A percentile compares a stretch with the other conserved stretches of the same genome.
phyloP scores from a whole-genome alignment of 768 basidiomycete species.

The Suillus bovinus region DNA sequence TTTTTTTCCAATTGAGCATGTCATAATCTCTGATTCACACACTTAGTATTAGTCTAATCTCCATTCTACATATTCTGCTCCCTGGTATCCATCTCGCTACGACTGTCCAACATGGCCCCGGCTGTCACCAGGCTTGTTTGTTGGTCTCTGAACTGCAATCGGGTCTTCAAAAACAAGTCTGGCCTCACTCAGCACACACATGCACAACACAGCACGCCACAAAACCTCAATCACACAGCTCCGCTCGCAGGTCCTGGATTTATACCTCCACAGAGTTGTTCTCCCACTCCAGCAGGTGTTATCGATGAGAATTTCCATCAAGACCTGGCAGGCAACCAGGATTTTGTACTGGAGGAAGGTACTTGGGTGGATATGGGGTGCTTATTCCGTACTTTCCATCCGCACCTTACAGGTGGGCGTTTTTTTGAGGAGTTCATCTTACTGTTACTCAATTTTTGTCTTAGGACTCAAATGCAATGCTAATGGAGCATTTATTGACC shows the following conservation, averaged over 20 bases:
- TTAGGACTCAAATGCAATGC: background rate
- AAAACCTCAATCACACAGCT: background rate
- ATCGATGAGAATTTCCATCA: background rate
- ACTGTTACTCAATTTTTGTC: background rate
- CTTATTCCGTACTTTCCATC: background rate
- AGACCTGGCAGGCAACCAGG: background rate
- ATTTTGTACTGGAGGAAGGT: background rate
- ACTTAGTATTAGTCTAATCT: background rate
- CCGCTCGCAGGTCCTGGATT: background rate
- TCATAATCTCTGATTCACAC: background rate
- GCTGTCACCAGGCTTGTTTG: background rate
- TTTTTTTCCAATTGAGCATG: background rate
- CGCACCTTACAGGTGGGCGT: background rate
- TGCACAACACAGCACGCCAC: background rate
- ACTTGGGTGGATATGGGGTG: background rate
- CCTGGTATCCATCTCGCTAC: background rate
- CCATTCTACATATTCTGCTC: background rate
- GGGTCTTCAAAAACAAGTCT: conserved; percentile 4
- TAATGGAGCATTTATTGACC: background rate
- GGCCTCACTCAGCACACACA: conserved; percentile 2
- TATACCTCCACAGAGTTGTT: background rate
- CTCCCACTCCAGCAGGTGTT: background rate
- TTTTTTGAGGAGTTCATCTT: background rate
- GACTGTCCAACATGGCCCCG: background rate
- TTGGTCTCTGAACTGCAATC: background rate